These are phyloP conservation scores for Tanacetum coccineum DNA, from an alignment of 129 eudicot genomes.

Conservation along the genomic window DNA sequence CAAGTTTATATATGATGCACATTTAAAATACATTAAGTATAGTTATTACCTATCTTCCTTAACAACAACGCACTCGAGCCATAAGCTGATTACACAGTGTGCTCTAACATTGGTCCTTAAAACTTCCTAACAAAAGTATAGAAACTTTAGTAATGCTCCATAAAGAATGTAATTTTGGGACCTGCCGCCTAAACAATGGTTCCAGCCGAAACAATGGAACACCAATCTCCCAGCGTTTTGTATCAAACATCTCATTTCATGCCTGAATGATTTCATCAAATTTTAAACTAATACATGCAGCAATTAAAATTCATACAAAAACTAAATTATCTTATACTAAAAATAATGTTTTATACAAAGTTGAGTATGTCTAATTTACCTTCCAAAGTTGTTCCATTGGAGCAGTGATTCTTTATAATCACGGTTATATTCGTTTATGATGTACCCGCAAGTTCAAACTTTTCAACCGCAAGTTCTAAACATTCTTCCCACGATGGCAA, in stretches of 20 bases:
- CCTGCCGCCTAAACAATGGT: conserved; percentile 75
- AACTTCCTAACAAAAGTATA: not conserved
- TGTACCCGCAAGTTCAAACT: conserved; percentile 91
- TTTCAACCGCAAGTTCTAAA: conserved; percentile 86
- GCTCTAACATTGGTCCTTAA: no score
- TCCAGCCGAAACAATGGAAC: conserved; percentile 67
- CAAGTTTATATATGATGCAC: no score
- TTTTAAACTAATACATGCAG: conserved; percentile 62
- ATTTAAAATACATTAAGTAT: no score
- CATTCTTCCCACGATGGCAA: conserved; percentile 94
- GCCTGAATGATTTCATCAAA: conserved; percentile 94
- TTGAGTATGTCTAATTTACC: conserved; percentile 35
- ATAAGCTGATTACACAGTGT: no score
- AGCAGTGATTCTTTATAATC: conserved; percentile 87
- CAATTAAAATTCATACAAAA: conserved; percentile 1
- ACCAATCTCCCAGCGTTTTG: conserved; percentile 80
- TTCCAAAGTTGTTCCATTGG: conserved; percentile 66
- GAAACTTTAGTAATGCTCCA: conserved; percentile 51
- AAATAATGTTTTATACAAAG: not conserved
- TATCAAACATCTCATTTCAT: conserved; percentile 98
- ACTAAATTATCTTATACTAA: not conserved
- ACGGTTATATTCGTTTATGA: conserved; percentile 79
- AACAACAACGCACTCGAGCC: no score
- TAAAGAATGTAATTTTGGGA: conserved; percentile 66
- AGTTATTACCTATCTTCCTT: no score